Base-by-base conservation (phyloP, 1,284 basidiomycete genomes). In the Cerrena zonata region DNA sequence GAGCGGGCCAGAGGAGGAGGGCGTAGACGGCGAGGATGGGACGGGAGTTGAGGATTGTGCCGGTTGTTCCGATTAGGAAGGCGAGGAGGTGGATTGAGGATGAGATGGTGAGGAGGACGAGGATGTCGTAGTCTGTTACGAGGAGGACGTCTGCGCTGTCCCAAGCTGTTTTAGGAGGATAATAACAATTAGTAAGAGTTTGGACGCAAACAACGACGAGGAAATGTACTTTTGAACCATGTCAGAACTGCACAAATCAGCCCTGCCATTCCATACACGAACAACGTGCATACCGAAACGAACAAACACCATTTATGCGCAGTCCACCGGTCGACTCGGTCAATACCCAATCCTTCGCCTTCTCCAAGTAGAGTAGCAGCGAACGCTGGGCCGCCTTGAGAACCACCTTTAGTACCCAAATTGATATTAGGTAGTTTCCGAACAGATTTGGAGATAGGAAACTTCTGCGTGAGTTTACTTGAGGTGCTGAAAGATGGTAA, bases 1-100 rank as follows among this genome's bases (percentile, higher is more conserved):
- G 70, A 12, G 77, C 77, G 38, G 82, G 76, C 84, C 86, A 89
- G 49, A 89, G 77, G 13, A 90, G 73, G 38, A 89, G 61, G 2
- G 79, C 74, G 69, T 89, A 90, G 45, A 84, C 70, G 4, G 86
- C 84, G 53, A 90, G 76, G 60, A 89, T 78, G 10, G 83, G 77
- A 19, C 86, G 82, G 48, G 84, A 87, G 69, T 89, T 86, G 54
- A 90, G 76, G 50, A 89, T 68, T 11, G 82, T 77, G 41, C 87
- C 86, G 39, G 77, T 75, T 55, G 82, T 72, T 21, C 88, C 88
- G 45, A 87, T 66, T 44, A 89, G 67, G 18, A 82, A 73, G 19
- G 83, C 80, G 53, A 87, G 71, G 51, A 86, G 65, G 50, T 82
- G 72, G 56, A 87, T 69, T 3, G 76, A 70, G 21, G 74, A 67